Conservation (phyloP, 1,284 basidiomycete species). For the Moesziomyces globuligerus region DNA sequence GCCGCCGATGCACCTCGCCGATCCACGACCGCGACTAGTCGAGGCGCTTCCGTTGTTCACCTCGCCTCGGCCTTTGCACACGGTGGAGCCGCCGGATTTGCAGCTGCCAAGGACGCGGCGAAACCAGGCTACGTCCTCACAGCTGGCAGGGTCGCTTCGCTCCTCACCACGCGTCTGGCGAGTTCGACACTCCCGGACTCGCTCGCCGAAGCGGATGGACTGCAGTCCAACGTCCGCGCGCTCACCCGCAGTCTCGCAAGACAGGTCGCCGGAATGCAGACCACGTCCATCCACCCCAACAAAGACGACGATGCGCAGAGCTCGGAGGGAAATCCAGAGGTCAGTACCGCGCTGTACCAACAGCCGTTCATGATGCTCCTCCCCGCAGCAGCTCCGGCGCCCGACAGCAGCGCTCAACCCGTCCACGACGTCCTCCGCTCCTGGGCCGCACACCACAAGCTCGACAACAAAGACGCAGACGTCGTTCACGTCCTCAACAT, state of each 20-base stretch:
- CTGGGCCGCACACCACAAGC: conserved; percentile 76
- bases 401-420: conserved; percentile 73
- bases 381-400: conserved; percentile 40
- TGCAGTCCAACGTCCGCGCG: conserved; percentile 71
- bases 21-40: conserved; percentile 12
- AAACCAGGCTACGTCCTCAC: conserved; percentile 45
- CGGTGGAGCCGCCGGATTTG: conserved; percentile 70
- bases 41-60: conserved; percentile 45
- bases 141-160: conserved; percentile 51
- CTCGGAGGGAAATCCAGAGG: too few species aligned
- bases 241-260: conserved; percentile 81
- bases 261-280: conserved; percentile 87
- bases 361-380: conserved; percentile 83
- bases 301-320: conserved; percentile 64
- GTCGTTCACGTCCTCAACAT: conserved; percentile 68
- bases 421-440: conserved; percentile 72
- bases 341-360: conserved; percentile 76
- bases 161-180: conserved; percentile 42
- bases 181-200: conserved; percentile 26
- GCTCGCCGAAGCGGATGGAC: conserved; percentile 2
- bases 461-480: conserved; percentile 54
- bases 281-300: conserved; percentile 71
- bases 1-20: conserved; percentile 34
- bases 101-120: conserved; percentile 70
- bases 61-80: conserved; percentile 83